Evolutionary conservation across 371 early-diverging fungal species (phyloP).

Genomic region (Amoeboaphelidium protococcarum): DNA sequence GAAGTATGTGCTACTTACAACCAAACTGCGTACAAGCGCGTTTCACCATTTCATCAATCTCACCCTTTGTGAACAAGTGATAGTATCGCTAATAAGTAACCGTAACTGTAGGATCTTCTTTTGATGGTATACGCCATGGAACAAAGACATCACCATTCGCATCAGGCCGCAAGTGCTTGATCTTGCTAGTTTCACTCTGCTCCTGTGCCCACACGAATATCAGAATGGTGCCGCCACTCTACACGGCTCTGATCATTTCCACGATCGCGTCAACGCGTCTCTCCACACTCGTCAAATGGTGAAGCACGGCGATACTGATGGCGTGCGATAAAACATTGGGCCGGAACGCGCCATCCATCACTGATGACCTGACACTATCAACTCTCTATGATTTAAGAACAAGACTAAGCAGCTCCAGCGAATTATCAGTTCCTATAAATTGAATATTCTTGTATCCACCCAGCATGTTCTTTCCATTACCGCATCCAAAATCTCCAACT

Average conservation of each 20-base stretch:
- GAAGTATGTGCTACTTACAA: slow-evolving; percentile 16
- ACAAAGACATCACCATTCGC: slow-evolving; percentile 89
- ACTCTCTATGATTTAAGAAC: not conserved
- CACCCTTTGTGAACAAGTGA: slow-evolving; percentile 68
- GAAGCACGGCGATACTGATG: slow-evolving; percentile 84
- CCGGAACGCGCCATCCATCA: slow-evolving; percentile 47
- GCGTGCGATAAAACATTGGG: slow-evolving; percentile 6
- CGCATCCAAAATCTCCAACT: slow-evolving; percentile 86
- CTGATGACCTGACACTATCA: slow-evolving; percentile 13
- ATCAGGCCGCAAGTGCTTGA: slow-evolving; percentile 53
- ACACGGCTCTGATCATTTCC: slow-evolving; percentile 45
- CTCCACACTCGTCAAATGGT: slow-evolving; percentile 61
- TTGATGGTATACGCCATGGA: slow-evolving; percentile 33
- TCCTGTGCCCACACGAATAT: slow-evolving; percentile 93
- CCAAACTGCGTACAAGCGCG: slow-evolving; percentile 8
- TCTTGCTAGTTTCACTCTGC: slow-evolving; percentile 22
- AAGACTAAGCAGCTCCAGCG: slow-evolving; percentile 1
- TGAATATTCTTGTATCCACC: slow-evolving; percentile 35
- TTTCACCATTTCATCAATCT: slow-evolving; percentile 35
- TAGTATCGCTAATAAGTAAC: slow-evolving; percentile 31
- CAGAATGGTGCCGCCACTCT: slow-evolving; percentile 38
- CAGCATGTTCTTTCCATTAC: slow-evolving; percentile 89
- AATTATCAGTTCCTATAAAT: slow-evolving; percentile 65
- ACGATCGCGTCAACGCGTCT: slow-evolving; percentile 40
- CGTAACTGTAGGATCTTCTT: not conserved